phyloP scores from a whole-genome alignment of 495 filamentous ascomycete genomes.

The Talaromyces trachyspermus region DNA sequence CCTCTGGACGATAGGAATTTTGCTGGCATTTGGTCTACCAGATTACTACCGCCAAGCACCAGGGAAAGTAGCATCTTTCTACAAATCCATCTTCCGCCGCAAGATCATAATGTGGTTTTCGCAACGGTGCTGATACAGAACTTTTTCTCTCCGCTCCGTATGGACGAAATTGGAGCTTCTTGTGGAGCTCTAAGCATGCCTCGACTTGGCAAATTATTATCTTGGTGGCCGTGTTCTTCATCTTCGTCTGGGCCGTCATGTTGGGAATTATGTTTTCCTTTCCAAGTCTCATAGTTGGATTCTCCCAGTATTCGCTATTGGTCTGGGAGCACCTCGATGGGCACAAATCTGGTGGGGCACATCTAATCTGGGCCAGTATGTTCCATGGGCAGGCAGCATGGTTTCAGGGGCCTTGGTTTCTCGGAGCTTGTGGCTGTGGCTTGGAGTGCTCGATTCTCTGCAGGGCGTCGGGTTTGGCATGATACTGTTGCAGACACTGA shows the following conservation, averaged over 20 bases:
- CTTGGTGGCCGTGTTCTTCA: constrained; percentile 38
- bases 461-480: constrained; percentile 47
- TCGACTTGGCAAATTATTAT: constrained; percentile 37
- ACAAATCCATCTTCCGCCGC: constrained; percentile 37
- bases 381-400: constrained; percentile 43
- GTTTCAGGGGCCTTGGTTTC: constrained; percentile 37
- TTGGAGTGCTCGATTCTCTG: constrained; percentile 40
- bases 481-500: constrained; percentile 44
- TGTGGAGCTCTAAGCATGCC: constrained; percentile 42
- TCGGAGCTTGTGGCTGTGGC: constrained; percentile 44
- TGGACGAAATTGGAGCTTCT: constrained; percentile 42
- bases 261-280: constrained; percentile 33
- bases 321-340: constrained; percentile 43
- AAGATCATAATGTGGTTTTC: constrained; percentile 48
- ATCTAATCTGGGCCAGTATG: constrained; percentile 36
- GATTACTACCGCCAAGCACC: constrained; percentile 53
- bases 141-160: constrained; percentile 44
- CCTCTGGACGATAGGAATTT: constrained; percentile 34
- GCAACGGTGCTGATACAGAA: constrained; percentile 41
- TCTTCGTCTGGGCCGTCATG: constrained; percentile 34
- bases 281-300: constrained; percentile 45
- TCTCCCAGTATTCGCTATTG: constrained; percentile 42
- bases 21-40: constrained; percentile 39
- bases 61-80: constrained; percentile 56
- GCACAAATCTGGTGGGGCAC: constrained; percentile 48